Base-by-base conservation (phyloP, 306 rosid genomes). In the Arachis stenosperma region DNA sequence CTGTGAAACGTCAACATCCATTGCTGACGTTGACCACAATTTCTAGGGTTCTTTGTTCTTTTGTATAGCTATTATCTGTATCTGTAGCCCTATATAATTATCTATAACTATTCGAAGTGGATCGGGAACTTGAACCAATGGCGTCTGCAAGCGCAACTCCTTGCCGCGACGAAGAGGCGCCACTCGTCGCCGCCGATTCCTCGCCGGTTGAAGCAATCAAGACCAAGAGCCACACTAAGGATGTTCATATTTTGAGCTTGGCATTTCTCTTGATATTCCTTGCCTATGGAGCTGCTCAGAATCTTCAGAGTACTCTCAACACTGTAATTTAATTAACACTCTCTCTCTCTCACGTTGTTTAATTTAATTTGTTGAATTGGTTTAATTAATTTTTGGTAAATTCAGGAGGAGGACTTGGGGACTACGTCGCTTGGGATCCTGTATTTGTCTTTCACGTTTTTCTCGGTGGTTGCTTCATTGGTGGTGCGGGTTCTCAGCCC, bases 251-350 rank as follows among this genome's bases (percentile, higher is more conserved):
- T 48, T 54, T 94, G 60, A 88, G 97, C 78, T 69, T 74, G 12
- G 89, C 96, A 8, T 94, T 91, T 69, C 82, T 94, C 33, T 79
- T 86, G 76, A 79, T 94, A 54, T 94, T 94, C 60, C 86, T 91
- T 3, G 95, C 98, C 36, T 94, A 86, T 47, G 98, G 98, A 5
- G 98, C 98, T 6, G 98, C 90, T 5, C 98, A 91, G 81, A 94
- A 94, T 70, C 74, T 94, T 15, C 91, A 94, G 86, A 94, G 90
- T 69, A 88, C 92, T 11, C 60, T 94, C 76, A 94, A 94, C 81
- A 91, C 90, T 12, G 98, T 93, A 65, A 52, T 52, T 3, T 75
- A 86, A 77, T 13, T 37, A 61, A 29, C 27, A 29, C 9, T 5
- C 4, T 0, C 9, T 22, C 6, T 22, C 30, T 48, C 2, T 29